Evolutionary conservation across 768 basidiomycete species (phyloP), one percentile per base, ranked within the genome.

Genomic region (Tubosaeta brunneosetosa): DNA sequence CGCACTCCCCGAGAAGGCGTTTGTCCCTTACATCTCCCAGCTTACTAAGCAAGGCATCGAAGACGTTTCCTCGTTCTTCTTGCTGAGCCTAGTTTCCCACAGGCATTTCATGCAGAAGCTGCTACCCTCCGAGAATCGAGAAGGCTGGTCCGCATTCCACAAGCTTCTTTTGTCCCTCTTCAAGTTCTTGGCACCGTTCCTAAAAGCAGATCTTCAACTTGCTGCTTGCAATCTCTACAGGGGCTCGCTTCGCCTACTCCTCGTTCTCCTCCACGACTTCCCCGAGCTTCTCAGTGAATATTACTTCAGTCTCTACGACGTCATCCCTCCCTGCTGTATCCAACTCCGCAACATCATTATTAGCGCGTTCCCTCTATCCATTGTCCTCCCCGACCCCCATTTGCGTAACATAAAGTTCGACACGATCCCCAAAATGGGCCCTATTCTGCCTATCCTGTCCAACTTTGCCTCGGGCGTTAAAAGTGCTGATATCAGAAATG

Each of bases 81-180:
- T 98, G 95, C 85, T 97, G 79, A 88, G 88, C 57, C 78, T 98
- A 42, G 85, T 99, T 64, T 97, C 97, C 22, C 97, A 98, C 71
- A 80, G 95, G 50, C 75, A 92, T 52, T 97, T 98, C 80, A 94
- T 99, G 93, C 94, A 97, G 13, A 95, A 97, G 68, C 71, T 99
- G 43, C 76, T 98, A 34, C 71, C 87, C 36, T 85, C 89, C 19
- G 85, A 91, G 66, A 91, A 93, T 66, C 84, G 93, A 47, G 94
- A 95, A 84, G 94, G 93, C 44, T 97, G 94, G 94, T 79, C 91
- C 36, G 88, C 94, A 32, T 98, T 95, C 81, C 93, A 97, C 76
- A 92, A 94, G 66, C 78, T 95, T 34, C 73, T 99, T 45, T 73
- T 97, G 56, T 94, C 94, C 32, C 81, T 99, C 42, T 91, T 99